Evolutionary conservation across 441 rosid genomes (phyloP), one percentile per base, ranked within the genome.

Genomic region (Brassica hybrid): DNA sequence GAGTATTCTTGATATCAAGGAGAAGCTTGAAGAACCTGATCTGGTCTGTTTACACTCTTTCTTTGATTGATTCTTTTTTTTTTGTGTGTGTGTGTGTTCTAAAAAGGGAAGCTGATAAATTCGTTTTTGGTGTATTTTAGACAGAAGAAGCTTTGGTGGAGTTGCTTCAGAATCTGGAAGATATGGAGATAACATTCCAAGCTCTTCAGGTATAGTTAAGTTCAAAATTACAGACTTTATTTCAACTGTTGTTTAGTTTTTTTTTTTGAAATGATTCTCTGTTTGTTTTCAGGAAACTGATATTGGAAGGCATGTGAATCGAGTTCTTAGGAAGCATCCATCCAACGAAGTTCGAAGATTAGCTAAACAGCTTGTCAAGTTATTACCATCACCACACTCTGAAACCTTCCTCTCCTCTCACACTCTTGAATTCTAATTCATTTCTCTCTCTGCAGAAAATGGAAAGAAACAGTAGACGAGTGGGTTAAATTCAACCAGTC

Each of bases 401-500:
- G 45, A 57, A 1, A 6, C 11, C 67, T 3, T 16, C 0, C 52
- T 41, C 25, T 43, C 14, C 21, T 52, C 57, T 16, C 58, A 52
- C 8, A 2, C 5, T 10, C 4, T 34, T n/a, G 43, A 19, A 16
- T 56, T 30, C 65, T 71, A 38, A 68, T 38, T 61, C 60, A 18
- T 3, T 73, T 48, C 18, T 72, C 74, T 76, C 38, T 36, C 43
- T 77, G 65, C 85, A 95, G 98, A 84, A 96, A 93, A 83, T 96
- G 99, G 99, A 96, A 93, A 71, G 97, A 88, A 64, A 93, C 85
- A 43, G 97, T 94, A n/a, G 98, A 96, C 69, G 98, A 94, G 79
- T 93, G 98, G 98, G 97, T 96, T 79, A 89, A 83, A 81, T 70
- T 84, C 82, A 94, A 96, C 87, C 93, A 88, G 74, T 88, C 94